Percentiles rank a stretch among this genome's conserved stretches.
phyloP scores from a whole-genome alignment of 139 green algal species.

The Chlamydomonas sp. region DNA sequence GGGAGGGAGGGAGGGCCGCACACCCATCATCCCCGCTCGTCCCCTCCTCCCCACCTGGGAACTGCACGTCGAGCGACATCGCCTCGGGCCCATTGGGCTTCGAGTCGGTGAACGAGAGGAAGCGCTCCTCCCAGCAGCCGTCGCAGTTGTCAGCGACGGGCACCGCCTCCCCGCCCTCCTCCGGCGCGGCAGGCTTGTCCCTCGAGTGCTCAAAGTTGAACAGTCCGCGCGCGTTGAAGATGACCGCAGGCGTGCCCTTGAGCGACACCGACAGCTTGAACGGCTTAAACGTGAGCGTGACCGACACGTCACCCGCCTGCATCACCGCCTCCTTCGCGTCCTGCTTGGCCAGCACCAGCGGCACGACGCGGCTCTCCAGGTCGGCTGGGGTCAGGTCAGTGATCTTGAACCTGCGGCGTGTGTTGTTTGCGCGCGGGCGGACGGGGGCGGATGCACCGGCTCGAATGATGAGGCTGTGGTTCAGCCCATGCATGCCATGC shows the following conservation, averaged over 20 bases:
- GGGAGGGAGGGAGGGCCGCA: no score
- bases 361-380: slow-evolving; percentile 18
- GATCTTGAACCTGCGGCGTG: slow-evolving; percentile 54
- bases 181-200: slow-evolving; percentile 49
- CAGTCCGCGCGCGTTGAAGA: slow-evolving; percentile 58
- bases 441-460: not conserved
- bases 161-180: not conserved
- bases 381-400: slow-evolving; percentile 59
- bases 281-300: slow-evolving; percentile 53
- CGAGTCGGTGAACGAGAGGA: slow-evolving; percentile 74
- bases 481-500: not conserved
- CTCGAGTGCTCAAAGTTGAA: slow-evolving; percentile 85
- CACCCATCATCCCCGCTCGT: no score
- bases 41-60: slow-evolving; percentile 40
- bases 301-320: slow-evolving; percentile 9
- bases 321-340: slow-evolving; percentile 20
- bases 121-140: slow-evolving; percentile 88
- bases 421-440: not conserved
- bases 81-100: slow-evolving; percentile 81
- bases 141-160: slow-evolving; percentile 61
- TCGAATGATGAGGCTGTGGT: not conserved
- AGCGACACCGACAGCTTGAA: slow-evolving; percentile 52
- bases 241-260: slow-evolving; percentile 34
- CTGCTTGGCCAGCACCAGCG: slow-evolving; percentile 25
- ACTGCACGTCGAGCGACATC: slow-evolving; percentile 87